phyloP scores from a whole-genome alignment of 306 rosid species.

The Vigna trinervia region DNA sequence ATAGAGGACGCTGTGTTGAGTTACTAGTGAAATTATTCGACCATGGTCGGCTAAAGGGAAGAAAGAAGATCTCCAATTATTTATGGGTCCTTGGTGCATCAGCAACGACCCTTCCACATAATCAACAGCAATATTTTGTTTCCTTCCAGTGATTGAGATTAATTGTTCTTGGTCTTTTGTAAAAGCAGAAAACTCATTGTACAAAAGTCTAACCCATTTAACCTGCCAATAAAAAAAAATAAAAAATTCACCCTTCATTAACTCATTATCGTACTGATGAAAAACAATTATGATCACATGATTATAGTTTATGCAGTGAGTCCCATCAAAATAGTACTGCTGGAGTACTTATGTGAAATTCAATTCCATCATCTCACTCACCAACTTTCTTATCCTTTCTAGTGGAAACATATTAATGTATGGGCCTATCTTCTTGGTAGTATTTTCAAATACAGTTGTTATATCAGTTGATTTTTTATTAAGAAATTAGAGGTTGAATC shows the following conservation, averaged over 20 bases:
- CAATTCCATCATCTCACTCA: not conserved
- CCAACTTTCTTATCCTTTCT: conserved; percentile 24
- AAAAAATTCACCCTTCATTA: conserved; percentile 13
- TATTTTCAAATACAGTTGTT: conserved; percentile 25
- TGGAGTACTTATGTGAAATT: not conserved
- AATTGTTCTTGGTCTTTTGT: conserved; percentile 57
- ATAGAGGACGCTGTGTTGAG: conserved; percentile 68
- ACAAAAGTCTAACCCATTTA: conserved; percentile 79
- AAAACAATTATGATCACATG: conserved; percentile 36
- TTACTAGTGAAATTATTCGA: conserved; percentile 60
- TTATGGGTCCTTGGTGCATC: conserved; percentile 75
- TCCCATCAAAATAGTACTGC: conserved; percentile 13
- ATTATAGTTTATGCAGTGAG: conserved; percentile 6
- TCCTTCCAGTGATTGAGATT: conserved; percentile 56
- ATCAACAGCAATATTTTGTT: conserved; percentile 58
- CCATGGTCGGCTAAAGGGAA: conserved; percentile 78
- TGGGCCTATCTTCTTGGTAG: not conserved
- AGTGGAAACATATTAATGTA: conserved; percentile 24
- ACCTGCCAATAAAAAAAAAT: conserved; percentile 54
- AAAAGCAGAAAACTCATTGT: conserved; percentile 62
- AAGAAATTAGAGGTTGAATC: not conserved
- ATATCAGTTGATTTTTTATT: conserved; percentile 16
- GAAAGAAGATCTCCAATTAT: conserved; percentile 97
- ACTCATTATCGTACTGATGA: conserved; percentile 10
- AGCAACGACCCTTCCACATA: conserved; percentile 84